Evolutionary conservation across 306 rosid species (phyloP).

Genomic region (Begonia peltatifolia): DNA sequence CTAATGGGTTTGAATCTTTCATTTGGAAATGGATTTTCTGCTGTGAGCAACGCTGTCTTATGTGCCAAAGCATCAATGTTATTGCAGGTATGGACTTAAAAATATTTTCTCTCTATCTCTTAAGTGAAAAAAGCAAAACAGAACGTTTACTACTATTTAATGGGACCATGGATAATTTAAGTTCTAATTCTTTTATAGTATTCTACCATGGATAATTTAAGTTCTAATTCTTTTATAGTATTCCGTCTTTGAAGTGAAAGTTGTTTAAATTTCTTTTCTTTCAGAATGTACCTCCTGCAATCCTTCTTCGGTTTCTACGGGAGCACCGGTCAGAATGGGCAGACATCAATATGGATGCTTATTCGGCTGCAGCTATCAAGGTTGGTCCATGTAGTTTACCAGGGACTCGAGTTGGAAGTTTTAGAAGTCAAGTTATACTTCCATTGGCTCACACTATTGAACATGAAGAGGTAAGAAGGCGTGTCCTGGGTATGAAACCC

Average conservation of each 20-base stretch:
- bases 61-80: constrained; percentile 99
- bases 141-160: no score
- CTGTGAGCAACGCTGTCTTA: constrained; percentile 81
- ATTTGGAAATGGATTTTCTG: constrained; percentile 66
- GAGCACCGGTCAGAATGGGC: constrained; percentile 99
- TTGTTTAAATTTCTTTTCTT: constrained; percentile 7
- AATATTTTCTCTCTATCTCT: no score
- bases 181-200: no score
- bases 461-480: constrained; percentile 65
- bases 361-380: constrained; percentile 89
- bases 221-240: no score
- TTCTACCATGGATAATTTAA: no score
- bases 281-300: constrained; percentile 96
- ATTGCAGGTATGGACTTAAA: constrained; percentile 46
- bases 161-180: no score
- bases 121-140: no score
- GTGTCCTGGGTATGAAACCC: neutral
- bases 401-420: constrained; percentile 80
- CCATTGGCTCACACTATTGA: constrained; percentile 92
- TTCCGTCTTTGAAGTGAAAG: no score
- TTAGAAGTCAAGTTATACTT: constrained; percentile 90
- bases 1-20: constrained; percentile 84
- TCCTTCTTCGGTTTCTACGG: constrained; percentile 77
- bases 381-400: constrained; percentile 88
- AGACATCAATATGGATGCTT: constrained; percentile 88